Evolutionary conservation across 2,329 filamentous ascomycete species (phyloP).

Genomic region (Keithomyces neogunnii): DNA sequence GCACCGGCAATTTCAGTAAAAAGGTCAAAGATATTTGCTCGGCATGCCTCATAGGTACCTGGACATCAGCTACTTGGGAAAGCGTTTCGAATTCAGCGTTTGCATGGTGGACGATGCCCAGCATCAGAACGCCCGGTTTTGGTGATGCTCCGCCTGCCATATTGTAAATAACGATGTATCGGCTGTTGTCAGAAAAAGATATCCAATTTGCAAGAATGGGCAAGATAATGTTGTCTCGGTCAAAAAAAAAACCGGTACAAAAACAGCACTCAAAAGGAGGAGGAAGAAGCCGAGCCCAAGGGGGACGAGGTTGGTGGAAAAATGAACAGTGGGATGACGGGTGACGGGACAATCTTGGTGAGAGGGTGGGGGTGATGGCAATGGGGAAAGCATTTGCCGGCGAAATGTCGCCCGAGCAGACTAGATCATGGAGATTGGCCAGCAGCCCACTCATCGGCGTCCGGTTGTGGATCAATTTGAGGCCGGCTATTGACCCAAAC

Average conservation of each 20-base stretch:
- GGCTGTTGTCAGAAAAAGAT: too few relatives aligned
- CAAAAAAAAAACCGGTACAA: not conserved
- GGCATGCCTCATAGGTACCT: slow-evolving; percentile 1
- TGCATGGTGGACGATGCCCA: slow-evolving; percentile 11
- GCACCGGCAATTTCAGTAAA: not conserved
- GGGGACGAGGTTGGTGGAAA: not conserved
- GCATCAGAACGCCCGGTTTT: slow-evolving; percentile 12
- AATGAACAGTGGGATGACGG: not conserved
- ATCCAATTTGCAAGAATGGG: too few relatives aligned
- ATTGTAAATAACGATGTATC: not conserved
- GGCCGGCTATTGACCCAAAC: slow-evolving; percentile 7
- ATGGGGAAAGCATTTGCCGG: not conserved
- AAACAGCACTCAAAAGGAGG: not conserved
- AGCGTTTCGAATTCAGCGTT: slow-evolving; percentile 11
- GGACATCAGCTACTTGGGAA: slow-evolving; percentile 10
- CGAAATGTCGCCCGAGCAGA: not conserved
- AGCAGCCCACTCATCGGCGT: not conserved
- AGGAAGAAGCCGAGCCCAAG: not conserved
- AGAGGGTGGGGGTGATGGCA: not conserved
- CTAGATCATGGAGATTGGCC: too few relatives aligned
- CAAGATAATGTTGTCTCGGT: too few relatives aligned
- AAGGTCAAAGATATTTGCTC: too few relatives aligned
- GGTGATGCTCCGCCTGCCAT: not conserved
- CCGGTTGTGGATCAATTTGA: not conserved
- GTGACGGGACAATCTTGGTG: too few relatives aligned